These are phyloP conservation scores for Mimosa pudica DNA, from an alignment of 306 rosid genomes.

Conservation along the genomic window DNA sequence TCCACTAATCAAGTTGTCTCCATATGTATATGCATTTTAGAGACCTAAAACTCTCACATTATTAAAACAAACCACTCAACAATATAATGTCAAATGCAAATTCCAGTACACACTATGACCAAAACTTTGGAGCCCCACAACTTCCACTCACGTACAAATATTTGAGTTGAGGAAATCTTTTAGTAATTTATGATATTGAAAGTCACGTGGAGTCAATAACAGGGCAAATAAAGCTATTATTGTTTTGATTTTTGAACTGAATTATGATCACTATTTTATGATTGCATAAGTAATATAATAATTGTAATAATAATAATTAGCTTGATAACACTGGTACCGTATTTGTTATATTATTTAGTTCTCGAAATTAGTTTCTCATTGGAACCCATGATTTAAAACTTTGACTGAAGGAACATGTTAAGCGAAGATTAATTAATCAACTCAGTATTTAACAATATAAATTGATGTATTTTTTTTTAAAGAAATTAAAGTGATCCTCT, in stretches of 20 bases:
- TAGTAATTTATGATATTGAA: not conserved
- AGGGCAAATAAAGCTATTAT: not conserved
- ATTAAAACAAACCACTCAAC: not conserved
- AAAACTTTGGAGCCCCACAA: not conserved
- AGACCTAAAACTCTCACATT: not conserved
- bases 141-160: not conserved
- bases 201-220: not conserved
- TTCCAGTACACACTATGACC: not conserved
- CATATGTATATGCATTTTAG: not conserved
- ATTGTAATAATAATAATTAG: no score
- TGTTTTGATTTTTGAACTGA: no score
- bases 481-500: not conserved
- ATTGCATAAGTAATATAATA: no score
- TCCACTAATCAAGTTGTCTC: slow-evolving; percentile 32
- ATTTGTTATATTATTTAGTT: not conserved
- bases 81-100: not conserved
- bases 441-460: not conserved
- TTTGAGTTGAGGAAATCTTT: not conserved
- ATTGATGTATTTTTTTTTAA: not conserved
- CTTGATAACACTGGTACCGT: no score
- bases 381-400: not conserved
- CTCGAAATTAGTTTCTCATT: not conserved
- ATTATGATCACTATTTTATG: no score
- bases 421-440: no score
- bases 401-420: not conserved